Evolutionary conservation across 495 filamentous ascomycete genomes (phyloP).

Genomic region (Penicillium goetzii): DNA sequence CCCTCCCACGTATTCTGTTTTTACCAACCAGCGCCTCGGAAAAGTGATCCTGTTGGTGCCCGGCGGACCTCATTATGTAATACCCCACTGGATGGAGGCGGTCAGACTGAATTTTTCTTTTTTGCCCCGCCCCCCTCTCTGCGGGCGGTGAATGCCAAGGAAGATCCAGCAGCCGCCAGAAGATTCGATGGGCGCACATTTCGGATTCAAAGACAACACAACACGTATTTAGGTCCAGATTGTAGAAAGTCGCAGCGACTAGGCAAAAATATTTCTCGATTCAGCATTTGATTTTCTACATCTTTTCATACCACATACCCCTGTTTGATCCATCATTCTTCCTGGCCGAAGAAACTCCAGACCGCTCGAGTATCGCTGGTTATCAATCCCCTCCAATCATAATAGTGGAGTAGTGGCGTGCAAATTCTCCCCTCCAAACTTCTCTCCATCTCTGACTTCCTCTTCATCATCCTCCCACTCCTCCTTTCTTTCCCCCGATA

Average conservation of each 20-base stretch:
- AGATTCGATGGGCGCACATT: constrained; percentile 41
- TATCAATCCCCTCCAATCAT: constrained; percentile 34
- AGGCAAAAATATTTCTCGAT: constrained; percentile 7
- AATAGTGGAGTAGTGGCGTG: constrained; percentile 44
- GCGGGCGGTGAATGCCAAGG: constrained; percentile 36
- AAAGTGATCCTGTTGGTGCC: neutral
- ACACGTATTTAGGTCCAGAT: constrained; percentile 24
- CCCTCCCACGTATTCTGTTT: neutral
- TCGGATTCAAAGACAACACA: constrained; percentile 12
- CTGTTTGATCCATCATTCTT: constrained; percentile 1
- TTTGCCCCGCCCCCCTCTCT: constrained; percentile 27
- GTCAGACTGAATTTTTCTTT: constrained; percentile 25
- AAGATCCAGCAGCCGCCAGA: constrained; percentile 43
- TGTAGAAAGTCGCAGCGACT: neutral
- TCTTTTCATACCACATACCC: neutral
- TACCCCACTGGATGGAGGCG: constrained; percentile 23
- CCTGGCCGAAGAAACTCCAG: constrained; percentile 8
- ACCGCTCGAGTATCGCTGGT: constrained; percentile 26
- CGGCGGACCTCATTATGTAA: constrained; percentile 17
- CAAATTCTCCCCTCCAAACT: constrained; percentile 49
- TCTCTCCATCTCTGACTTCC: constrained; percentile 32
- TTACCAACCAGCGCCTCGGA: neutral
- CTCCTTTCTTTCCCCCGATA: constrained; percentile 21
- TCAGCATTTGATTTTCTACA: constrained; percentile 1
- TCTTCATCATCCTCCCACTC: constrained; percentile 25